These are phyloP conservation scores for Fusarium sp. DNA, from an alignment of 2,329 filamentous ascomycete species.

Conservation along the genomic window DNA sequence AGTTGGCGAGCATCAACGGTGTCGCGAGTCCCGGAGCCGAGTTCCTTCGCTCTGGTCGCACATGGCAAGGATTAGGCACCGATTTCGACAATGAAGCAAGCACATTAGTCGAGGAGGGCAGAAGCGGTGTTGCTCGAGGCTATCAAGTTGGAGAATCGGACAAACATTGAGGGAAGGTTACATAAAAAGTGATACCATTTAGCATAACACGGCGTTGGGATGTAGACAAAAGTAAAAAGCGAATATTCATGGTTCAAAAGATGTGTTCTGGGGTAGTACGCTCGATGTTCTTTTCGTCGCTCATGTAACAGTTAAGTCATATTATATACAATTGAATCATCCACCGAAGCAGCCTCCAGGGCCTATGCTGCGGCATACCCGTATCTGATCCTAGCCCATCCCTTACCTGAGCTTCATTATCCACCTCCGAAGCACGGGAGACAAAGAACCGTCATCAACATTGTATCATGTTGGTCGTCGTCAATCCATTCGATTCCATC, in stretches of 20 bases:
- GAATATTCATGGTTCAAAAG: neutral
- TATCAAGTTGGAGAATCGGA: constrained; percentile 75
- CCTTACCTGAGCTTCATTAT: neutral
- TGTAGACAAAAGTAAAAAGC: constrained; percentile 13
- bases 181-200: constrained; percentile 22
- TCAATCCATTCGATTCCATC: constrained; percentile 13
- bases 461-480: constrained; percentile 25
- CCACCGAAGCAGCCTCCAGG: constrained; percentile 26
- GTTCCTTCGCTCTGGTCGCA: constrained; percentile 81
- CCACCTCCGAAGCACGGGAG: neutral
- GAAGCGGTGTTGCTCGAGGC: constrained; percentile 86
- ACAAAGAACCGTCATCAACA: constrained; percentile 24
- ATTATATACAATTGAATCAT: constrained; percentile 29
- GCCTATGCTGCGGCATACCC: constrained; percentile 13
- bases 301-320: constrained; percentile 12
- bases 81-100: constrained; percentile 76
- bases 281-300: neutral
- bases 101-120: constrained; percentile 82
- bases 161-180: constrained; percentile 40
- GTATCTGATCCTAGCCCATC: neutral
- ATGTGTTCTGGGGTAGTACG: neutral
- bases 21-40: constrained; percentile 92
- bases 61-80: constrained; percentile 90
- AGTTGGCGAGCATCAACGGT: constrained; percentile 84
- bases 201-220: constrained; percentile 22